Conservation (phyloP, 805 yeast genomes). For the Candida hungchunana region DNA sequence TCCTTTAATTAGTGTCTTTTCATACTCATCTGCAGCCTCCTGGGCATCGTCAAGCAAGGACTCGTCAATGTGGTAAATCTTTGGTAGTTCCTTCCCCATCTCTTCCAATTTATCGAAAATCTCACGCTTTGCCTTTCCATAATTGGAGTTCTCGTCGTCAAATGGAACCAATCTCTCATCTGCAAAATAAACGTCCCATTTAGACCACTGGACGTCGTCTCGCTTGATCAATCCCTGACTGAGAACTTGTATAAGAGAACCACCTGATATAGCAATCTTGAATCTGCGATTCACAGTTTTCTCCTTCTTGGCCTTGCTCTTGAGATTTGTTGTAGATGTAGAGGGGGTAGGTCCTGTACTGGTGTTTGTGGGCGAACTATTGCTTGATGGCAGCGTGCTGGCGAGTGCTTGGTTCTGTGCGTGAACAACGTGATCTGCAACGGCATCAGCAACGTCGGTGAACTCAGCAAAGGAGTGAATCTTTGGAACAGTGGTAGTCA, state of each 20-base stretch:
- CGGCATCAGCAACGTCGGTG: constrained; percentile 90
- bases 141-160: constrained; percentile 76
- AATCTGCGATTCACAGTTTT: constrained; percentile 50
- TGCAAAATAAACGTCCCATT: constrained; percentile 95
- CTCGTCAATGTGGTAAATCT: constrained; percentile 80
- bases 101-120: constrained; percentile 62
- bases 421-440: constrained; percentile 87
- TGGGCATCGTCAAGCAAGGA: constrained; percentile 70
- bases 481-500: constrained; percentile 93
- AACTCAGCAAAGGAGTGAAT: constrained; percentile 90
- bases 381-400: constrained; percentile 11
- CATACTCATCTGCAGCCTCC: constrained; percentile 93
- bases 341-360: constrained; percentile 16
- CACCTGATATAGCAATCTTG: constrained; percentile 90
- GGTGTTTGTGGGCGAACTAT: constrained; percentile 16
- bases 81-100: constrained; percentile 46
- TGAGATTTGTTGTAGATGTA: constrained; percentile 14
- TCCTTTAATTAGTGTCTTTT: constrained; percentile 76
- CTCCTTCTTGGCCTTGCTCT: constrained; percentile 30
- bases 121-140: constrained; percentile 81
- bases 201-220: constrained; percentile 79
- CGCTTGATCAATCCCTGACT: constrained; percentile 80
- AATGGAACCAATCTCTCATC: constrained; percentile 94
- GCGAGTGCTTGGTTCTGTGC: constrained; percentile 64
- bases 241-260: constrained; percentile 81